Base-by-base conservation (phyloP, 208 protist genomes). In the Leishmania braziliensis region DNA sequence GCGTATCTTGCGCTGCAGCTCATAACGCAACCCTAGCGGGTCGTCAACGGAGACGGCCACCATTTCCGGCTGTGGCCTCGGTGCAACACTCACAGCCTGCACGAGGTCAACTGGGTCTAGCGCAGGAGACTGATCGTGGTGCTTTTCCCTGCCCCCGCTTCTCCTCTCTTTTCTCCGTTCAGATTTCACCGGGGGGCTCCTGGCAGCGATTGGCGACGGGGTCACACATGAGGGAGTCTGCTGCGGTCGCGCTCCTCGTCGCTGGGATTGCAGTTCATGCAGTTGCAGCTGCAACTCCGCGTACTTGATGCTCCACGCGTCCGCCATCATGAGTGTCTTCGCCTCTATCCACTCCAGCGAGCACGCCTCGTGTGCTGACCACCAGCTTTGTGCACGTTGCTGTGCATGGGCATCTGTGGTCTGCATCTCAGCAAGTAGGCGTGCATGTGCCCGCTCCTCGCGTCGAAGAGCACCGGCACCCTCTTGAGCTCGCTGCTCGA, bases 1-100 rank as follows among this genome's bases (percentile, higher is more conserved):
- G 2, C 87, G 77, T 12, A 74, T 62, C 77, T 89, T 89, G 68
- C 82, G 73, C 65, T 84, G 79, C 60, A 89, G 81, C 70, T 92
- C 85, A 65, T 89, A 79, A 5, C 56, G 68, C 46, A 90, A 62
- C 33, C 79, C 86, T 65, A 86, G 80, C 29, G 89, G 86, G 48
- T 88, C 80, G 54, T 89, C 65, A 12, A 84, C 50, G 39, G 84
- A 79, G 68, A 87, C 53, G 43, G 82, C n/a, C 39, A 82, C 29
- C 62, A 85, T 68, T 46, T 85, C 77, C 33, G 77, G 72, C 14
- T 75, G 29, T 43, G 60, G 3, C 26, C 16, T 14, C 8, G 51
- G 29, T 54, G 16, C 29, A 43, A 0, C 14, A 53, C n/a, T 56
- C 62, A 39, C 39, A 9, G 56, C 0, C 78, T 18, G 60, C 70